Percentiles rank a stretch among this genome's conserved stretches.
phyloP scores from a whole-genome alignment of 192 early-diverging fungal species.

The Piromyces finnis region DNA sequence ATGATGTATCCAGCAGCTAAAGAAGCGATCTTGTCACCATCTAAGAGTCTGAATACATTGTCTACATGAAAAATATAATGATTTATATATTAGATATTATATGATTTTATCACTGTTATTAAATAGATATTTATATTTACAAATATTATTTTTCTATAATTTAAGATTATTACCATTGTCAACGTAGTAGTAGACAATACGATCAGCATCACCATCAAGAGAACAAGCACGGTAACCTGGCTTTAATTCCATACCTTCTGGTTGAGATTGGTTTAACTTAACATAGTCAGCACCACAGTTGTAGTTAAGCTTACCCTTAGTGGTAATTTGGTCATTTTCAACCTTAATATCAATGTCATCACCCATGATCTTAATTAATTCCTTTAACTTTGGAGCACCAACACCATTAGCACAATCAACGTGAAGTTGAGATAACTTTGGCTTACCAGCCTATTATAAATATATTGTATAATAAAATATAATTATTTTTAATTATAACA shows the following conservation, averaged over 20 bases:
- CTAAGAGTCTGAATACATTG: slow-evolving; percentile 70
- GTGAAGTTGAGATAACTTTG: slow-evolving; percentile 41
- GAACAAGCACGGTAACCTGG: slow-evolving; percentile 66
- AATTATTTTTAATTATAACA: too few species aligned
- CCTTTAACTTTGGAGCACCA: slow-evolving; percentile 74
- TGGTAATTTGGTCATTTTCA: slow-evolving; percentile 54
- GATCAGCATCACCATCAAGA: slow-evolving; percentile 96
- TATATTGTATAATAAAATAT: neutral
- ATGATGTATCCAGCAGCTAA: slow-evolving; percentile 88
- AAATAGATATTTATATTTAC: too few species aligned
- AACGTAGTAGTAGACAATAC: slow-evolving; percentile 88
- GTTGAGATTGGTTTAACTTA: slow-evolving; percentile 71
- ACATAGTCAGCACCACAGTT: slow-evolving; percentile 96
- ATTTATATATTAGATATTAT: too few species aligned
- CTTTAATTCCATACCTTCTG: slow-evolving; percentile 41
- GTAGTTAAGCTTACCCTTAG: slow-evolving; percentile 64
- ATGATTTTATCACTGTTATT: too few species aligned
- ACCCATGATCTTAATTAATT: slow-evolving; percentile 47
- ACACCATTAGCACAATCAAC: slow-evolving; percentile 95
- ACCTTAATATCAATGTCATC: slow-evolving; percentile 42
- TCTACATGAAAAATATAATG: too few species aligned
- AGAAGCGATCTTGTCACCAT: slow-evolving; percentile 98
- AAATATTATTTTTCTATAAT: too few species aligned
- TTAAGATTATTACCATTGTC: slow-evolving; percentile 33
- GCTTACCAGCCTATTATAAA: slow-evolving; percentile 39